phyloP scores from a whole-genome alignment of 139 green algal species.

The Limnomonas spitsbergensis region DNA sequence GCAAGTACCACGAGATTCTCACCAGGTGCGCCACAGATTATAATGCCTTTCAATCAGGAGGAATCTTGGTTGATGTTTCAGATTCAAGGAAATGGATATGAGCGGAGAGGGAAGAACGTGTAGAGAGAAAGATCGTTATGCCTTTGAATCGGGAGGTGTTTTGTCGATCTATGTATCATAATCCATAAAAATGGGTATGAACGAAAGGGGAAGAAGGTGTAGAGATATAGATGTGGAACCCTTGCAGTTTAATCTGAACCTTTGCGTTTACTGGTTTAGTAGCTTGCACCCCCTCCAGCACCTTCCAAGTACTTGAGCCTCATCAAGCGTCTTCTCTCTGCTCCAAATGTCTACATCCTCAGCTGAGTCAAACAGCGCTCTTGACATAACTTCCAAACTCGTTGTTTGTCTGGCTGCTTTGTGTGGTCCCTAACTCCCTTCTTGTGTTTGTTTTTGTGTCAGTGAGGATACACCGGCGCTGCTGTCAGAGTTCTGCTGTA shows the following conservation, averaged over 20 bases:
- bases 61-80: background rate
- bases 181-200: background rate
- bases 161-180: background rate
- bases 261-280: too few relatives aligned
- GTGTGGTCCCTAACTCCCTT: background rate
- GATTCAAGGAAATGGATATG: background rate
- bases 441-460: background rate
- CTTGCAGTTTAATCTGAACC: too few relatives aligned
- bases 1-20: constrained; percentile 29
- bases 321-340: too few relatives aligned
- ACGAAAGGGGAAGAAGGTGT: too few relatives aligned
- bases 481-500: constrained; percentile 26
- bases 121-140: background rate
- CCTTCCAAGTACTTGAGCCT: too few relatives aligned
- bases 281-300: too few relatives aligned
- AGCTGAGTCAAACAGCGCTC: too few relatives aligned
- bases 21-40: constrained; percentile 13
- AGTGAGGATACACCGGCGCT: constrained; percentile 20
- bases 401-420: background rate
- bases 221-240: too few relatives aligned
- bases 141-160: background rate
- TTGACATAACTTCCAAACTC: background rate
- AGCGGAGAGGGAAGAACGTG: too few relatives aligned
- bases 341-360: too few relatives aligned
- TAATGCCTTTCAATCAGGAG: background rate